Conservation (phyloP, 148 eudicot species). For the Pharnaceum exiguum region DNA sequence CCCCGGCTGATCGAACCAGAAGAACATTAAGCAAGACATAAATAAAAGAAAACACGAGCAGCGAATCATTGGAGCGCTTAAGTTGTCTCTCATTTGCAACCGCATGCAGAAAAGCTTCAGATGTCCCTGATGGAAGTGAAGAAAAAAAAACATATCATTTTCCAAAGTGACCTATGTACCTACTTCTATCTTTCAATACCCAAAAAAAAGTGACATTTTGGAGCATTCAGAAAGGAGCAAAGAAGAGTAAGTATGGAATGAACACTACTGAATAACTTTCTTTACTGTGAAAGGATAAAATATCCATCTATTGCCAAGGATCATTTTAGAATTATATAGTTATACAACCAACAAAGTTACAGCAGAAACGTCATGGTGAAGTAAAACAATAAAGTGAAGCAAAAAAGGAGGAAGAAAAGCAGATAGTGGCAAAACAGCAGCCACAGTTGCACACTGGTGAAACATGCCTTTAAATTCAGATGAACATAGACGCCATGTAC, state of each 20-base stretch:
- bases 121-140: constrained; percentile 65
- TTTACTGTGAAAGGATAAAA: too few species aligned
- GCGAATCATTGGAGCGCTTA: constrained; percentile 79
- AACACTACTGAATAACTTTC: too few species aligned
- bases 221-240: too few species aligned
- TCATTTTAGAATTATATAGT: neutral
- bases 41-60: constrained; percentile 74
- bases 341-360: neutral
- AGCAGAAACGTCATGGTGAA: neutral
- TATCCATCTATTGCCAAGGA: neutral
- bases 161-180: too few species aligned
- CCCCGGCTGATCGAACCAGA: constrained; percentile 86
- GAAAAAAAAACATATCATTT: neutral
- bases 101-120: constrained; percentile 95
- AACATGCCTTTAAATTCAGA: neutral
- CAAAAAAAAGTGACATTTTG: too few species aligned
- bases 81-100: constrained; percentile 82
- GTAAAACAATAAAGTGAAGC: neutral
- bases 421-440: neutral
- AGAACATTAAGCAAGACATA: constrained; percentile 67
- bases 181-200: too few species aligned
- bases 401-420: neutral
- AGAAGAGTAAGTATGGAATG: too few species aligned
- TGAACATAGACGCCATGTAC: neutral
- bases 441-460: neutral